A percentile compares a stretch with the other conserved stretches of the same genome.
Evolutionary conservation across 805 yeast genomes (phyloP).

Genomic region (Maudiozyma bulderi): DNA sequence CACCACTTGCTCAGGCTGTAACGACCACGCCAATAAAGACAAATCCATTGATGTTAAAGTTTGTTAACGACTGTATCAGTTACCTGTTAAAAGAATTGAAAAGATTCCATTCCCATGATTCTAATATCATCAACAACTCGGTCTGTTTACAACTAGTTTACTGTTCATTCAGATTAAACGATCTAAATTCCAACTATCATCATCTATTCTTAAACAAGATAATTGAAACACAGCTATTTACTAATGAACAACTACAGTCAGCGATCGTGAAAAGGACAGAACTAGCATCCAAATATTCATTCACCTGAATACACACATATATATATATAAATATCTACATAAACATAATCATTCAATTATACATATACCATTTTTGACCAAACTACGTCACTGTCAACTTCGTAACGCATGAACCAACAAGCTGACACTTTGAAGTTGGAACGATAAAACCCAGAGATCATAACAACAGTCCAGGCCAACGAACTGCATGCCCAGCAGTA

Average conservation of each 20-base stretch:
- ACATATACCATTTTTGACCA: no score
- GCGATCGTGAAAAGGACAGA: conserved; percentile 28
- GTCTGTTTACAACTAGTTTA: conserved; percentile 74
- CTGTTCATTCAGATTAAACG: conserved; percentile 75
- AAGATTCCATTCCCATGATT: background rate
- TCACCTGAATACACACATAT: conserved; percentile 2
- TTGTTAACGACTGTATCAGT: conserved; percentile 26
- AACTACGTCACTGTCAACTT: no score
- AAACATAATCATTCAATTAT: background rate
- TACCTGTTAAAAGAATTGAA: conserved; percentile 22
- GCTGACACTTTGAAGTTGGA: no score
- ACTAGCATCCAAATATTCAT: conserved; percentile 22
- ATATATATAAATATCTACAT: background rate
- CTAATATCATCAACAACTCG: conserved; percentile 40
- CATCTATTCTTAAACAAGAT: conserved; percentile 24
- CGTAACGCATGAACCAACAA: no score
- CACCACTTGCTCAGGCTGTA: background rate
- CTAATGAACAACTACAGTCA: conserved; percentile 13
- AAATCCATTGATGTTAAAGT: conserved; percentile 27
- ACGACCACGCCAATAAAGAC: conserved; percentile 4
- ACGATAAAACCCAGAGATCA: no score
- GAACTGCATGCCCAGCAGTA: no score
- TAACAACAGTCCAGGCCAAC: no score
- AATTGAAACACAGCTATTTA: conserved; percentile 16
- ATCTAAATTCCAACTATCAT: conserved; percentile 26